phyloP scores from a whole-genome alignment of 805 yeast species.

The Torulaspora indica region DNA sequence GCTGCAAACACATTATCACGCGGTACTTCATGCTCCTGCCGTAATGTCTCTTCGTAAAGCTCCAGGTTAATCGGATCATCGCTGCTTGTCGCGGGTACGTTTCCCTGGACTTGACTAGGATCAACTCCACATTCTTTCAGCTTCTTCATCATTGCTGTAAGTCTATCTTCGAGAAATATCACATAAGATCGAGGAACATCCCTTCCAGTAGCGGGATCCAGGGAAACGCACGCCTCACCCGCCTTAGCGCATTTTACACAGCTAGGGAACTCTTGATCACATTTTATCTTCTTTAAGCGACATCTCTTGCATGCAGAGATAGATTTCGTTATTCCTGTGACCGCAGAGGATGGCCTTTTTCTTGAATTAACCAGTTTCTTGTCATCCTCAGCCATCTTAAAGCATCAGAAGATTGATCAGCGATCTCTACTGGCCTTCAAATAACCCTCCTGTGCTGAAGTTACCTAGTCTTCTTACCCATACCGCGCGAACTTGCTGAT shows the following conservation, averaged over 20 bases:
- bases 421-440: background rate
- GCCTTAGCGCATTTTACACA: slow-evolving; percentile 56
- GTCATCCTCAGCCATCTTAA: slow-evolving; percentile 2
- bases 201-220: slow-evolving; percentile 85
- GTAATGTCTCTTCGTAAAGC: slow-evolving; percentile 20
- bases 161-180: slow-evolving; percentile 61
- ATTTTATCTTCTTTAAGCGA: slow-evolving; percentile 59
- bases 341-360: slow-evolving; percentile 18
- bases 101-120: slow-evolving; percentile 25
- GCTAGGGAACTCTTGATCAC: slow-evolving; percentile 54
- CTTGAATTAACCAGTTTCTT: slow-evolving; percentile 3
- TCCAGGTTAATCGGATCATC: slow-evolving; percentile 29
- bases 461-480: background rate
- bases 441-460: background rate
- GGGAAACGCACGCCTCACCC: slow-evolving; percentile 69
- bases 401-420: background rate
- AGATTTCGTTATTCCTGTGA: slow-evolving; percentile 51
- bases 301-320: slow-evolving; percentile 87
- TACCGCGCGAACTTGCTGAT: background rate
- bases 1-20: slow-evolving; percentile 26
- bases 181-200: slow-evolving; percentile 80
- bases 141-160: slow-evolving; percentile 51
- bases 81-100: slow-evolving; percentile 27
- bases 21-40: slow-evolving; percentile 22
- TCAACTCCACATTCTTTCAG: slow-evolving; percentile 44